A percentile compares a stretch with the other conserved stretches of the same genome.
phyloP scores from a whole-genome alignment of 2,329 filamentous ascomycete genomes.

The Colletotrichum sp. region DNA sequence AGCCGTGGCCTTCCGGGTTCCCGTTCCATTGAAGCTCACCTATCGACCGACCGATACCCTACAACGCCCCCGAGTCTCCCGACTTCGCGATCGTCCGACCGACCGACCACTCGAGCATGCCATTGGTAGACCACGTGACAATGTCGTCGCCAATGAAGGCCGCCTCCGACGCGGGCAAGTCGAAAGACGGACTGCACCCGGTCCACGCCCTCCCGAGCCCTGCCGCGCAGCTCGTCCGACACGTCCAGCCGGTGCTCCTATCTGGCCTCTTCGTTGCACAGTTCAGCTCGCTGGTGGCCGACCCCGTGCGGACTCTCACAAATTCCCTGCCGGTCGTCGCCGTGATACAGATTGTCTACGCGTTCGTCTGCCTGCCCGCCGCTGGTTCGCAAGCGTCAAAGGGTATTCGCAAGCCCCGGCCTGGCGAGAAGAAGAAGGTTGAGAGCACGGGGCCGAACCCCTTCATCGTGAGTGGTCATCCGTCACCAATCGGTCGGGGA shows the following conservation, averaged over 20 bases:
- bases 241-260: slow-evolving; percentile 72
- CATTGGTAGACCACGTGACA: slow-evolving; percentile 38
- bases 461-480: slow-evolving; percentile 47
- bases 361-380: slow-evolving; percentile 67
- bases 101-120: slow-evolving; percentile 27
- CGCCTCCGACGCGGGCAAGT: slow-evolving; percentile 31
- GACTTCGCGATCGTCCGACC: slow-evolving; percentile 1
- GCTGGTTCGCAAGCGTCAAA: slow-evolving; percentile 53
- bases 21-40: neutral
- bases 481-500: neutral
- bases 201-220: slow-evolving; percentile 42
- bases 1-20: slow-evolving; percentile 18
- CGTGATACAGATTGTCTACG: slow-evolving; percentile 68
- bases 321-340: slow-evolving; percentile 67
- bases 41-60: neutral
- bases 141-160: slow-evolving; percentile 39
- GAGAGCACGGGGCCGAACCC: slow-evolving; percentile 48
- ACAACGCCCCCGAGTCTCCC: neutral
- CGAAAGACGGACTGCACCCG: slow-evolving; percentile 37
- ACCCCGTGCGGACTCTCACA: slow-evolving; percentile 70
- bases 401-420: slow-evolving; percentile 53
- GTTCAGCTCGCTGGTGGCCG: slow-evolving; percentile 71
- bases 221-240: slow-evolving; percentile 57
- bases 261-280: slow-evolving; percentile 66
- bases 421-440: slow-evolving; percentile 59